phyloP scores from a whole-genome alignment of 768 basidiomycete species.

The Serendipita sp. region DNA sequence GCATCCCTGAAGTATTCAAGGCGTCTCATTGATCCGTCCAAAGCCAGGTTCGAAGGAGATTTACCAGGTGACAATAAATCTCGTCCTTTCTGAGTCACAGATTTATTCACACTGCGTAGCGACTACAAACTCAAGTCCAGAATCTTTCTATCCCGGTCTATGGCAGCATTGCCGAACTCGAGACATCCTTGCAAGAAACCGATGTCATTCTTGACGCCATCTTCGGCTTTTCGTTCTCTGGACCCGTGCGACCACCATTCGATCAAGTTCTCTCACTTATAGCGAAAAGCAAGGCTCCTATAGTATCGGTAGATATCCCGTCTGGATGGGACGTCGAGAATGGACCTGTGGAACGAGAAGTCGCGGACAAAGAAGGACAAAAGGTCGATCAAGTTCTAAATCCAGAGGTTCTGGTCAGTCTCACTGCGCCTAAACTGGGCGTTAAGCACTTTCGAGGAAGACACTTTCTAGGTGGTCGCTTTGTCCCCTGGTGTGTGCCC shows the following conservation, averaged over 20 bases:
- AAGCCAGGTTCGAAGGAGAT: slow-evolving; percentile 87
- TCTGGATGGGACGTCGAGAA: slow-evolving; percentile 90
- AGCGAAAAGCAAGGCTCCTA: slow-evolving; percentile 47
- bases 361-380: slow-evolving; percentile 17
- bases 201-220: slow-evolving; percentile 90
- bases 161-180: slow-evolving; percentile 24
- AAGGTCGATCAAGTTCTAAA: slow-evolving; percentile 30
- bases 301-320: slow-evolving; percentile 91
- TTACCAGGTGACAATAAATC: slow-evolving; percentile 41
- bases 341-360: slow-evolving; percentile 29
- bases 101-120: slow-evolving; percentile 23
- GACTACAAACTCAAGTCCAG: slow-evolving; percentile 68
- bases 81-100: neutral
- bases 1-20: neutral
- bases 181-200: slow-evolving; percentile 33
- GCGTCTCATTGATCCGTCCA: neutral
- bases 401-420: slow-evolving; percentile 68
- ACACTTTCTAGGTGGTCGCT: slow-evolving; percentile 90
- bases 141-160: slow-evolving; percentile 76
- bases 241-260: slow-evolving; percentile 81
- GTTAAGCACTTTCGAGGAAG: slow-evolving; percentile 57
- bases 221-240: slow-evolving; percentile 95
- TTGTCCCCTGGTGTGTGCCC: slow-evolving; percentile 64
- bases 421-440: slow-evolving; percentile 91
- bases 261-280: slow-evolving; percentile 55